Conservation (phyloP, 257 asterid species). For the Cruciata laevipes region DNA sequence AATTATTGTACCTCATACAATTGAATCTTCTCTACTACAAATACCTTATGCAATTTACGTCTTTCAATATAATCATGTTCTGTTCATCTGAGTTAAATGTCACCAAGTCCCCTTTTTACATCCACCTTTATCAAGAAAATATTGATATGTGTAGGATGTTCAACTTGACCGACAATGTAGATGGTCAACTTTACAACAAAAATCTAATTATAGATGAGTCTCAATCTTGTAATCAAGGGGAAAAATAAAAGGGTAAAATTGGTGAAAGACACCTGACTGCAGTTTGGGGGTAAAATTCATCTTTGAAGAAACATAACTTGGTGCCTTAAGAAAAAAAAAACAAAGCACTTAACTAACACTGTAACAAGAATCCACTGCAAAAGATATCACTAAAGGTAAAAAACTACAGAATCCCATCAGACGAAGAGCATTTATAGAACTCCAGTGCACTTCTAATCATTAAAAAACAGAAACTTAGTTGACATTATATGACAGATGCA, state of each 20-base stretch:
- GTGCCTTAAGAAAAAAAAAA: neutral
- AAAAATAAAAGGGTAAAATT: neutral
- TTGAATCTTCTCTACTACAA: neutral
- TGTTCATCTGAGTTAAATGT: neutral
- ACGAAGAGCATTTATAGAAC: neutral
- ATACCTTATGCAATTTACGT: neutral
- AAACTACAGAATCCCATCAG: neutral
- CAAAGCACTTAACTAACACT: neutral
- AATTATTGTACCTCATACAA: neutral
- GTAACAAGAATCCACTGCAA: neutral
- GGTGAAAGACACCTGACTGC: neutral
- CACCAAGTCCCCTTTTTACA: neutral
- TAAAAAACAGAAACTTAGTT: neutral
- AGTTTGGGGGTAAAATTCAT: neutral
- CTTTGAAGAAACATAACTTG: neutral
- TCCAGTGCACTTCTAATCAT: neutral
- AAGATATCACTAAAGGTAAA: neutral
- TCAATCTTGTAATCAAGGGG: neutral
- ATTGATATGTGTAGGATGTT: neutral
- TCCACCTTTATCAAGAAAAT: conserved; percentile 1
- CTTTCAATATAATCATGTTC: neutral
- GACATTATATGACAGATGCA: neutral
- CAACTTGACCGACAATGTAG: neutral
- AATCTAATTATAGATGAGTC: neutral
- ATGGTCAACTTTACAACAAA: neutral